These are phyloP conservation scores for Aspergillus quadricinctus DNA, from an alignment of 2,329 filamentous ascomycete species.

Conservation along the genomic window DNA sequence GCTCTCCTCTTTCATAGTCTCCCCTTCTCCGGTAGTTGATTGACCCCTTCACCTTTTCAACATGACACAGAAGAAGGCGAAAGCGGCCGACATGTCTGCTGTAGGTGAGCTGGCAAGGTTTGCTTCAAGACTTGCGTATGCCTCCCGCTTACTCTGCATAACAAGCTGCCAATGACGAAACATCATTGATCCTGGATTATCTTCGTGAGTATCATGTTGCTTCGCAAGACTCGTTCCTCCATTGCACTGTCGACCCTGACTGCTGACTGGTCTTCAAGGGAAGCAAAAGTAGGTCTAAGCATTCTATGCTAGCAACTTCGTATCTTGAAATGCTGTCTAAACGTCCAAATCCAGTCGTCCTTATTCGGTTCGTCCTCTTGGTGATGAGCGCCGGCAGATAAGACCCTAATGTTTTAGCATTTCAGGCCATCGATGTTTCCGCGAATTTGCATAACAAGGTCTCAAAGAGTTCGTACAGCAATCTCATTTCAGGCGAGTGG, in stretches of 20 bases:
- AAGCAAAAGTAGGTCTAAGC: conserved; percentile 43
- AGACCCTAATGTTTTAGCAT: not conserved
- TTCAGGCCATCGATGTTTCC: conserved; percentile 54
- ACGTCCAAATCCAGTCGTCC: conserved; percentile 41
- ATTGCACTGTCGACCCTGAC: not conserved
- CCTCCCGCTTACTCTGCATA: not conserved
- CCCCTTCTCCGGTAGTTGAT: not conserved
- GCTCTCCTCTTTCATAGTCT: not conserved
- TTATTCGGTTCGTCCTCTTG: conserved; percentile 44
- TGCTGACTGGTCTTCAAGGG: conserved; percentile 27
- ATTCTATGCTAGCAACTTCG: not conserved
- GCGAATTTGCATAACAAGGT: conserved; percentile 59
- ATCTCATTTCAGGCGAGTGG: conserved; percentile 4
- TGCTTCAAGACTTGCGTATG: not conserved
- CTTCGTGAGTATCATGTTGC: conserved; percentile 39
- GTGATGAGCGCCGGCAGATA: not conserved
- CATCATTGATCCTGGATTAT: conserved; percentile 47
- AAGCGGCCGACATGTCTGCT: conserved; percentile 25
- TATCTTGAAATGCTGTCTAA: conserved; percentile 7
- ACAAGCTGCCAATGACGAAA: conserved; percentile 23
- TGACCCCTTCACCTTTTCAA: conserved; percentile 6
- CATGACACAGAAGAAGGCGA: conserved; percentile 41
- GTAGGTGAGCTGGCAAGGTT: conserved; percentile 24
- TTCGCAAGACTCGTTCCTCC: not conserved
- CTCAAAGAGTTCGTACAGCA: conserved; percentile 46